Evolutionary conservation across 169 alveolate genomes (phyloP).

Genomic region (Perkinsus olseni): DNA sequence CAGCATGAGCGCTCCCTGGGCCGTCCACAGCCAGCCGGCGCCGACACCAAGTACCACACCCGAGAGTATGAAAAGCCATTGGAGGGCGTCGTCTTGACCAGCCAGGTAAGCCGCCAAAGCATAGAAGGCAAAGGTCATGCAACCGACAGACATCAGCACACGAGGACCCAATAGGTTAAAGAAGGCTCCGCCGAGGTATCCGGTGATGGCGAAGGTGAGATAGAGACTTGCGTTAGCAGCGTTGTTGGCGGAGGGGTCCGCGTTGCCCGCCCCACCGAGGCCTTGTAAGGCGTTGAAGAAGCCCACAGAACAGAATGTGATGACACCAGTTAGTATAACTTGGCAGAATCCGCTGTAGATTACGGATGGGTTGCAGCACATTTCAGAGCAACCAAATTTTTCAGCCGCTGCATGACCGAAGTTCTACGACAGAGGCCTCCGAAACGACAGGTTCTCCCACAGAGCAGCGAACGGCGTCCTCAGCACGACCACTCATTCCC

Average conservation of each 20-base stretch:
- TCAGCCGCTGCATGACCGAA: no score
- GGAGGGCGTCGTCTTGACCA: background rate
- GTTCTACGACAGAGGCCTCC: no score
- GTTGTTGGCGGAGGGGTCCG: background rate
- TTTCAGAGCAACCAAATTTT: background rate
- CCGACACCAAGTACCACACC: conserved; percentile 17
- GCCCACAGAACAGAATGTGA: conserved; percentile 13
- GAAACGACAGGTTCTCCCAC: no score
- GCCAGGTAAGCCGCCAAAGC: background rate
- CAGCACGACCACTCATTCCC: no score
- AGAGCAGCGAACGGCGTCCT: no score
- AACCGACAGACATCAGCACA: background rate
- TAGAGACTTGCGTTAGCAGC: background rate
- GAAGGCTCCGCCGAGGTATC: conserved; percentile 1
- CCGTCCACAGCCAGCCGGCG: conserved; percentile 35
- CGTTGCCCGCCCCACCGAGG: conserved; percentile 10
- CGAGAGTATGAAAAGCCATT: background rate
- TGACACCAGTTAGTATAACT: background rate
- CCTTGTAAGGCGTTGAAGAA: conserved; percentile 26
- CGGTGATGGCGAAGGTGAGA: background rate
- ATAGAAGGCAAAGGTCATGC: background rate
- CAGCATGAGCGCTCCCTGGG: conserved; percentile 34
- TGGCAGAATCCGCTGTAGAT: background rate
- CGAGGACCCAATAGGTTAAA: background rate
- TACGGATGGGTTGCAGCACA: background rate